Base-by-base conservation (phyloP, 2,329 filamentous ascomycete genomes). In the Colletotrichum tanaceti region DNA sequence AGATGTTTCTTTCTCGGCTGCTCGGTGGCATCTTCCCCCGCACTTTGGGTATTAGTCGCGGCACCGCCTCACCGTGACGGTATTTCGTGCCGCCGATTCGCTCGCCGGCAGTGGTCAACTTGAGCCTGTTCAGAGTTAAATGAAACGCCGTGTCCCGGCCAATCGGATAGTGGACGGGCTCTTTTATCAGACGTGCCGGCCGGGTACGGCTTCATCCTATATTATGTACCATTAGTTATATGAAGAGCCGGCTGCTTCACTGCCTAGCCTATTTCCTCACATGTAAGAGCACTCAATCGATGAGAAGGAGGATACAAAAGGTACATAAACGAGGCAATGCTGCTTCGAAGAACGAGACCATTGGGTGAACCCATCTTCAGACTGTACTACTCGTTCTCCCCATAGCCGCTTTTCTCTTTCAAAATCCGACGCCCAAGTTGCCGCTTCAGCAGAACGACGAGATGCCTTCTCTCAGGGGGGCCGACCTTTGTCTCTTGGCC, bases 391-490 rank as follows among this genome's bases (percentile, higher is more conserved):
- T 35, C 32, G 1, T 41, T 11, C 2, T 24, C 24, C 2, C 4
- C 3, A 16, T 1, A 44, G 16, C 13, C 7, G 6, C 9, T 7
- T 58, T n/a, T n/a, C n/a, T 28, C 18, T 41, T 10, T 44, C 13
- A 4, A 13, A 5, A n/a, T 16, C n/a, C 38, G 2, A 6, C 10
- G 13, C 2, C n/a, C 5, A 16, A 18, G 9, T 18, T 24, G 2
- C 2, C 13, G 5, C 5, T 18, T 16, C 24, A n/a, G 1, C 22
- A 13, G 5, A 32, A 43, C 22, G 20, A n/a, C 22, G 53, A 11
- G 14, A 70, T 70, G 68, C 49, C 55, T 44, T 70, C 64, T 10
- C 1, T 70, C 14, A 69, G 54, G 52, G 52, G 20, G 14, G 22
- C 32, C 13, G 11, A 32, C 11, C 18, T 69, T 3, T 55, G 13